Base-by-base conservation (phyloP, 169 alveolate genomes). In the Eimeria sp. region DNA sequence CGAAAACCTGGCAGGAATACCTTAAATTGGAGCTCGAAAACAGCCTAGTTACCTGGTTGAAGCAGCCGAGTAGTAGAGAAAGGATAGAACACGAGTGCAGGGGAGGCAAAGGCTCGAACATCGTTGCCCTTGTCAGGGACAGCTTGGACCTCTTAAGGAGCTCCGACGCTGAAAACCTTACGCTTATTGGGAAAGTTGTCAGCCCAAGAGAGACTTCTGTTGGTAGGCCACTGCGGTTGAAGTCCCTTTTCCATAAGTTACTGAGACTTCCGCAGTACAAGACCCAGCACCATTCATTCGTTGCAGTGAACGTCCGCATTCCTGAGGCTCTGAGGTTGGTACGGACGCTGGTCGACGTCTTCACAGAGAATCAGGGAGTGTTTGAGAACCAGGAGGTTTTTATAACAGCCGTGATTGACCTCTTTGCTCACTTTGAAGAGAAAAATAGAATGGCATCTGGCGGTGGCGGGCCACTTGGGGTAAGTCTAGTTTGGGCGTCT, bases 401-500 rank as follows among this genome's bases (percentile, higher is more conserved):
- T 23, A 43, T 87, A 52, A 43, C 33, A 33, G 83, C 94, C 3
- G 94, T 66, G 9, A 46, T 64, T 30, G 94, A 87, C 83, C 94
- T 87, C 52, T 87, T 87, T 87, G 94, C 43, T 30, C 94, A 87
- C 62, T 66, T 40, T 56, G 94, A 87, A 54, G 83, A 64, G 56
- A 87, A 87, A 52, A 54, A 16, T 85, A 87, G 52, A 62, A 25
- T 16, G 68, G 2, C 94, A 40, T 64, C 94, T 27, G 52, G 85
- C 56, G 83, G 94, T 27, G 52, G 85, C 56, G 83, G 94, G 66
- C 94, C 72, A 1, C 94, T 87, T n/a, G 94, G 94, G 83, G 94
- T 87, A 30, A 87, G 94, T 40, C 49, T 11, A 13, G 3, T 49
- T 25, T 54, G n/a, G 62, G 64, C 25, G 62, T 13, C 27, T 78